These are phyloP conservation scores for Pulveroboletus sp. DNA, from an alignment of 768 basidiomycete genomes.

Conservation along the genomic window DNA sequence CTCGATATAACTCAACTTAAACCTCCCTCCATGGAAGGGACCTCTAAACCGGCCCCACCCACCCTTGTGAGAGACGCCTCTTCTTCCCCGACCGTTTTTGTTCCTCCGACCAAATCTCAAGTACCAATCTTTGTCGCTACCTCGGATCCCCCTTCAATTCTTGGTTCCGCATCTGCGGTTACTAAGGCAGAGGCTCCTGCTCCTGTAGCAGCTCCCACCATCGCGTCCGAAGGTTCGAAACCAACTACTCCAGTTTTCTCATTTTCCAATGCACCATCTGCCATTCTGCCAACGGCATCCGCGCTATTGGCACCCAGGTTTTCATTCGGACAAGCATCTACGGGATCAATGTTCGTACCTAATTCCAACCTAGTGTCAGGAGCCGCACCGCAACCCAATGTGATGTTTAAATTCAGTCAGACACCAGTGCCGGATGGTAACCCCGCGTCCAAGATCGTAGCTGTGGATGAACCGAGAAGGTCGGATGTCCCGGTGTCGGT, in stretches of 20 bases:
- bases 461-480: constrained; percentile 23
- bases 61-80: constrained; percentile 19
- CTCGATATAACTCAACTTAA: constrained; percentile 7
- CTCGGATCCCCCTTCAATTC: constrained; percentile 1
- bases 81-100: constrained; percentile 14
- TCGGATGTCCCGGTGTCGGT: constrained; percentile 21
- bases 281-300: constrained; percentile 5
- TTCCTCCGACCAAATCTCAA: constrained; percentile 8
- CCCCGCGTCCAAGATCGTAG: constrained; percentile 9
- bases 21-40: constrained; percentile 4
- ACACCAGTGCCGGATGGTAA: constrained; percentile 25
- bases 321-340: constrained; percentile 22
- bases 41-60: constrained; percentile 11
- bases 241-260: constrained; percentile 19
- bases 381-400: constrained; percentile 20
- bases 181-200: constrained; percentile 7
- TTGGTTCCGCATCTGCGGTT: constrained; percentile 9
- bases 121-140: constrained; percentile 18
- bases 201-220: background rate
- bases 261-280: constrained; percentile 13
- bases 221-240: constrained; percentile 9
- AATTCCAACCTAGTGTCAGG: constrained; percentile 2
- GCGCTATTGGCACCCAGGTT: constrained; percentile 20
- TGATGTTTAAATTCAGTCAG: constrained; percentile 19
- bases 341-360: constrained; percentile 3